phyloP scores from a whole-genome alignment of 768 basidiomycete species.

The Crepidotus variabilis region DNA sequence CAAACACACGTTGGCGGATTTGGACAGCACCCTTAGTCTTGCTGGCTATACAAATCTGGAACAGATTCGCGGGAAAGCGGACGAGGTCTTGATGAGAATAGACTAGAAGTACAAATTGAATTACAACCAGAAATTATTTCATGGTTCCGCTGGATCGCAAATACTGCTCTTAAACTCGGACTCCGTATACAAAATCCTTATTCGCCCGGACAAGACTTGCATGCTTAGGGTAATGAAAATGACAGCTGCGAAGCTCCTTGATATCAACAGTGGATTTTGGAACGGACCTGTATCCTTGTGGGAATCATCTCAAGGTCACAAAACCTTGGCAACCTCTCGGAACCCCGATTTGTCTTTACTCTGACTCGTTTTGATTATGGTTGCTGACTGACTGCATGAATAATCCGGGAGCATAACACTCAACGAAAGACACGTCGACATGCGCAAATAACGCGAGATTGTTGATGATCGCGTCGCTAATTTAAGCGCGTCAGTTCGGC shows the following conservation, averaged over 20 bases:
- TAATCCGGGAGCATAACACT: not conserved
- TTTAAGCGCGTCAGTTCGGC: slow-evolving; percentile 15
- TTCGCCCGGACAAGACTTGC: no score
- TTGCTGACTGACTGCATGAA: not conserved
- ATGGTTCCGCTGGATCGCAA: no score
- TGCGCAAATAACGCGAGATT: slow-evolving; percentile 18
- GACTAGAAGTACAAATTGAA: not conserved
- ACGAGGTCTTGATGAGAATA: slow-evolving; percentile 34
- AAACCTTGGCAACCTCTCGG: no score
- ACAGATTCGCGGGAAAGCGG: slow-evolving; percentile 61
- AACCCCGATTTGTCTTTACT: no score
- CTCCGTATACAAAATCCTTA: no score
- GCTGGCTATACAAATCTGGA: slow-evolving; percentile 52
- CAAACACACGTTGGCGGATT: slow-evolving; percentile 61
- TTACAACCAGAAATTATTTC: not conserved
- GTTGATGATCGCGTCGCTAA: slow-evolving; percentile 22
- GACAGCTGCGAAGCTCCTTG: no score
- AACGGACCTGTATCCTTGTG: no score
- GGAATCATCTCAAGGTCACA: no score
- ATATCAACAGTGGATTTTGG: no score
- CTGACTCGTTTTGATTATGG: slow-evolving; percentile 32
- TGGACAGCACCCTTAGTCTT: slow-evolving; percentile 62
- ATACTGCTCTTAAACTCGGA: no score
- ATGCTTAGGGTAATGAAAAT: no score
- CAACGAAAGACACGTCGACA: slow-evolving; percentile 18